A percentile compares a stretch with the other conserved stretches of the same genome.
These are phyloP conservation scores for Podaxis sp. DNA, from an alignment of 768 basidiomycete species.

Conservation along the genomic window DNA sequence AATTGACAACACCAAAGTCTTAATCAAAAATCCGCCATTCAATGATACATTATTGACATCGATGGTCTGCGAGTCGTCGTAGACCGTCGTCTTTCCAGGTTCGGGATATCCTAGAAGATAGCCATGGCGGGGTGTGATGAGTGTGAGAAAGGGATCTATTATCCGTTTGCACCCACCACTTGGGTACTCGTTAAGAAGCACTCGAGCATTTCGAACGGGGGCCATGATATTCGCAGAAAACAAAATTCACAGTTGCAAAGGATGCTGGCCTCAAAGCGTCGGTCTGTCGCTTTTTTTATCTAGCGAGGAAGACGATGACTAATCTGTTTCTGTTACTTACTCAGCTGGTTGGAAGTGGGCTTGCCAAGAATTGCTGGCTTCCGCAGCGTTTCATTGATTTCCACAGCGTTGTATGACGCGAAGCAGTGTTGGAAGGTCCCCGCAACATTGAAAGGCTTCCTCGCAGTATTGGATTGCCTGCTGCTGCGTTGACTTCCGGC, in stretches of 20 bases:
- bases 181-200: conserved; percentile 26
- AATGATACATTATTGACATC: conserved; percentile 42
- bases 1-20: conserved; percentile 41
- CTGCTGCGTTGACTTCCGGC: too few species aligned
- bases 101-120: conserved; percentile 30
- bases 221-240: conserved; percentile 11
- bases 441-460: too few species aligned
- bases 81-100: conserved; percentile 40
- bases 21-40: conserved; percentile 44
- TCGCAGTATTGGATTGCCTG: too few species aligned
- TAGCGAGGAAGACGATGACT: not conserved
- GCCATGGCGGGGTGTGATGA: not conserved
- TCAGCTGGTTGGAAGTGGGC: not conserved
- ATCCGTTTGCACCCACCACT: conserved; percentile 6
- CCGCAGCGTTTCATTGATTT: too few species aligned
- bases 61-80: conserved; percentile 42
- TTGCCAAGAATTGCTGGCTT: too few species aligned
- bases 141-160: not conserved
- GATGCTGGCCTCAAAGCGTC: too few species aligned
- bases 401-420: too few species aligned
- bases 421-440: too few species aligned
- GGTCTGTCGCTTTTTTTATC: not conserved
- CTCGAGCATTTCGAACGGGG: conserved; percentile 22
- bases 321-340: not conserved
- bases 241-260: too few species aligned